These are phyloP conservation scores for Xylaria grammica DNA, from an alignment of 495 filamentous ascomycete species.

Conservation along the genomic window DNA sequence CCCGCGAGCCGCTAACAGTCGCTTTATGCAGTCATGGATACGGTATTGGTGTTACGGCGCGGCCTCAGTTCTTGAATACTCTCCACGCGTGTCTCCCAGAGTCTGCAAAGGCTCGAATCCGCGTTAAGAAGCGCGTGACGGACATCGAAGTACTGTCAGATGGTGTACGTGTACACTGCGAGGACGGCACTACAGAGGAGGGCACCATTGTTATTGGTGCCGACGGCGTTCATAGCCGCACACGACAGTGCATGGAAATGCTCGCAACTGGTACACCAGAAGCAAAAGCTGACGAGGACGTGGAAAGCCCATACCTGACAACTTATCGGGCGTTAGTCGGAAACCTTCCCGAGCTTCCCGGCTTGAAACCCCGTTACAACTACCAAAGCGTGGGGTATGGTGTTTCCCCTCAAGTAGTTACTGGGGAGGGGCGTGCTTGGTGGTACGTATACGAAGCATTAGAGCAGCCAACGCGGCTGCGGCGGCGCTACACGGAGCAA, in stretches of 20 bases:
- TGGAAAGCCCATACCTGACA: slow-evolving; percentile 21
- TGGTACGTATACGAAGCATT: slow-evolving; percentile 44
- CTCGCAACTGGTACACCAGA: slow-evolving; percentile 26
- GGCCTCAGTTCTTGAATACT: slow-evolving; percentile 31
- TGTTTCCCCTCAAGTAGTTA: slow-evolving; percentile 28
- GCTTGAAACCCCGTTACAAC: not conserved
- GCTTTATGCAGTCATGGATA: slow-evolving; percentile 2
- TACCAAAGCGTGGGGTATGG: slow-evolving; percentile 5
- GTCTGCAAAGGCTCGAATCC: slow-evolving; percentile 39
- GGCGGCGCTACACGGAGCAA: slow-evolving; percentile 35
- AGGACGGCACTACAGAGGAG: slow-evolving; percentile 42
- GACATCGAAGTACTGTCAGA: slow-evolving; percentile 33
- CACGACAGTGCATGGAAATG: slow-evolving; percentile 42
- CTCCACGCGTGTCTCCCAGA: slow-evolving; percentile 42
- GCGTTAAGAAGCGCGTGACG: slow-evolving; percentile 36
- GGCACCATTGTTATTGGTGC: slow-evolving; percentile 56
- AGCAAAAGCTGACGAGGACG: slow-evolving; percentile 17
- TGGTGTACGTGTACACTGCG: slow-evolving; percentile 33
- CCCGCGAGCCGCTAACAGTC: not conserved
- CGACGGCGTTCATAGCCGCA: slow-evolving; percentile 54
- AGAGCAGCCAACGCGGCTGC: slow-evolving; percentile 31
- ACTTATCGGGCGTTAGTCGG: slow-evolving; percentile 11
- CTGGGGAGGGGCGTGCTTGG: slow-evolving; percentile 37
- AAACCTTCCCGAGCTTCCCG: slow-evolving; percentile 20
- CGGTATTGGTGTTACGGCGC: slow-evolving; percentile 5